phyloP scores from a whole-genome alignment of 2,329 filamentous ascomycete species.

The Parasarocladium wereldwijsianum region DNA sequence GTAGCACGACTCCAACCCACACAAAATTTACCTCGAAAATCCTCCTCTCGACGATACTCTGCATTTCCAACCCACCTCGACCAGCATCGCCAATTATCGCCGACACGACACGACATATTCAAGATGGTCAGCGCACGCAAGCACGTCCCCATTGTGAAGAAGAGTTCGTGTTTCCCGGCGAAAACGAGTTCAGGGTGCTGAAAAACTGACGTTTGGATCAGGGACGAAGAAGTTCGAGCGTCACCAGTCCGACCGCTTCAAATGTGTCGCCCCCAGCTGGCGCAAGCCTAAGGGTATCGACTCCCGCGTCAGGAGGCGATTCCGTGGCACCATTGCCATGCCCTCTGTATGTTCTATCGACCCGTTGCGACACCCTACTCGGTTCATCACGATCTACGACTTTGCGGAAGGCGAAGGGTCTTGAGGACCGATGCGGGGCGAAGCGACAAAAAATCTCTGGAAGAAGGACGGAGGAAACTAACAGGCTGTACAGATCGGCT shows the following conservation, averaged over 20 bases:
- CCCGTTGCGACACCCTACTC: no score
- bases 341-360: constrained; percentile 71
- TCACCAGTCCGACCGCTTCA: constrained; percentile 97
- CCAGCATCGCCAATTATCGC: constrained; percentile 18
- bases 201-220: constrained; percentile 22
- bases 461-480: constrained; percentile 1
- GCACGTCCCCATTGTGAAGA: constrained; percentile 99
- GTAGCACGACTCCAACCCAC: no score
- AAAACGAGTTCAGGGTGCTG: no score
- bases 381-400: no score
- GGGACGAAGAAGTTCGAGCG: constrained; percentile 90
- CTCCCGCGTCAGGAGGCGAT: constrained; percentile 91
- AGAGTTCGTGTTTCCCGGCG: constrained; percentile 83
- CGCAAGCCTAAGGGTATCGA: constrained; percentile 99
- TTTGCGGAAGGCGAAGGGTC: constrained; percentile 3
- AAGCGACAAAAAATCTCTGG: constrained; percentile 1
- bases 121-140: constrained; percentile 99
- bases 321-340: constrained; percentile 92
- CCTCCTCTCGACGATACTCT: no score
- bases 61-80: constrained; percentile 17
- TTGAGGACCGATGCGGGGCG: constrained; percentile 1
- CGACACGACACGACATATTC: constrained; percentile 22
- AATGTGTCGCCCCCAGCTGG: constrained; percentile 80
- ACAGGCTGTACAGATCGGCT: constrained; percentile 64
- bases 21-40: no score